Evolutionary conservation across 495 filamentous ascomycete genomes (phyloP), one percentile per base, ranked within the genome.

Genomic region (Paragyromitra xinjiangensis): DNA sequence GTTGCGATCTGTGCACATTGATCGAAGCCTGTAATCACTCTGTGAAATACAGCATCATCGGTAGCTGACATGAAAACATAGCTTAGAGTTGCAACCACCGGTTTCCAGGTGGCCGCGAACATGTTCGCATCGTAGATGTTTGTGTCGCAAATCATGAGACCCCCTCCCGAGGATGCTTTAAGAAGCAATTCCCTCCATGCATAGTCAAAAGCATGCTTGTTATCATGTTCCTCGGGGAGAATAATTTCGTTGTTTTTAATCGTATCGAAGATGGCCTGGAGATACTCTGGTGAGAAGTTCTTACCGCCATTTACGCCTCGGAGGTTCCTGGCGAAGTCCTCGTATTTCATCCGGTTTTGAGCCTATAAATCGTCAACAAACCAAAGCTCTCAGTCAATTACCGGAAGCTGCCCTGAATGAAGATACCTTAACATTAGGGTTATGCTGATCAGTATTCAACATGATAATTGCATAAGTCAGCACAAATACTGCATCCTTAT

Each of bases 41-140:
- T 89, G 19, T 92, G 93, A 82, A 97, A 99, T 12, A 99, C 95
- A 11, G 95, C 94, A 84, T 99, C 96, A 79, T 99, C 95, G 2
- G 94, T 97, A 44, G 95, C 95, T 59, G 95, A 98, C 91, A 98
- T 94, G 84, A 99, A 99, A 16, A 98, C 95, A 82, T 98, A 99
- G 2, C 95, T 95, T 51, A 99, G 86, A 1, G 96, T 98, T 16
- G 96, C 93, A 12, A 99, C 88, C 73, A 98, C 92, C 7, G 95
- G 93, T 84, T 90, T 94, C 95, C 95, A 99, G 4, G 94, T 97
- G 42, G 94, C 92, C 69, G 91, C 90, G 82, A 99, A 98, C 94
- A 99, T 98, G 81, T 98, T 93, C 6, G 94, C 92, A 84, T 99
- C 95, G 84, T 91, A 98, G 44, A 95, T 89, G 82, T 98, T 99